These are phyloP conservation scores for Adenanthera pavonina DNA, from an alignment of 306 rosid genomes.

Conservation along the genomic window DNA sequence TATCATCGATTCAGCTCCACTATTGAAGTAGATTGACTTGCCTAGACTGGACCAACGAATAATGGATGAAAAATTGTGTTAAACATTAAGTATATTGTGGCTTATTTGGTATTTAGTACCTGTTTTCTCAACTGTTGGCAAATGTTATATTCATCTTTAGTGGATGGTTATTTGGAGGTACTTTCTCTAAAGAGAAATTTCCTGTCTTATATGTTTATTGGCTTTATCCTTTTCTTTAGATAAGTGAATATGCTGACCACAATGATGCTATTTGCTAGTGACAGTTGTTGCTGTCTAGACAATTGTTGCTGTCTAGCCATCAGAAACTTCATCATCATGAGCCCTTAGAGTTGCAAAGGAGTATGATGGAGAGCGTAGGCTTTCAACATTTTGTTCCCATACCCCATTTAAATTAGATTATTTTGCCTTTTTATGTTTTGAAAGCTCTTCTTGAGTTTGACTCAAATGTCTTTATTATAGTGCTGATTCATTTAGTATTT, in stretches of 20 bases:
- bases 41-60: slow-evolving; percentile 94
- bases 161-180: slow-evolving; percentile 27
- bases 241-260: slow-evolving; percentile 90
- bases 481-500: slow-evolving; percentile 8
- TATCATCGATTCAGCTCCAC: slow-evolving; percentile 63
- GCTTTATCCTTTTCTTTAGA: slow-evolving; percentile 46
- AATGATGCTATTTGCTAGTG: slow-evolving; percentile 85
- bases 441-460: slow-evolving; percentile 22
- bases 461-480: slow-evolving; percentile 1
- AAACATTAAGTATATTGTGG: too few species aligned
- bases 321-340: slow-evolving; percentile 85
- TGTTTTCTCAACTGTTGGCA: too few species aligned
- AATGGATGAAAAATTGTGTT: slow-evolving; percentile 61
- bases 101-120: too few species aligned
- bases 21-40: slow-evolving; percentile 89
- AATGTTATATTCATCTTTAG: neutral
- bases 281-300: slow-evolving; percentile 86
- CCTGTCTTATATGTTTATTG: too few species aligned
- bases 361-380: slow-evolving; percentile 81
- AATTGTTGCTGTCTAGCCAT: slow-evolving; percentile 87
- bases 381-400: slow-evolving; percentile 1
- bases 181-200: slow-evolving; percentile 2
- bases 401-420: neutral
- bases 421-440: neutral
- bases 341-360: slow-evolving; percentile 88